Evolutionary conservation across 2,329 filamentous ascomycete genomes (phyloP).

Genomic region (Ascosphaera aggregata): DNA sequence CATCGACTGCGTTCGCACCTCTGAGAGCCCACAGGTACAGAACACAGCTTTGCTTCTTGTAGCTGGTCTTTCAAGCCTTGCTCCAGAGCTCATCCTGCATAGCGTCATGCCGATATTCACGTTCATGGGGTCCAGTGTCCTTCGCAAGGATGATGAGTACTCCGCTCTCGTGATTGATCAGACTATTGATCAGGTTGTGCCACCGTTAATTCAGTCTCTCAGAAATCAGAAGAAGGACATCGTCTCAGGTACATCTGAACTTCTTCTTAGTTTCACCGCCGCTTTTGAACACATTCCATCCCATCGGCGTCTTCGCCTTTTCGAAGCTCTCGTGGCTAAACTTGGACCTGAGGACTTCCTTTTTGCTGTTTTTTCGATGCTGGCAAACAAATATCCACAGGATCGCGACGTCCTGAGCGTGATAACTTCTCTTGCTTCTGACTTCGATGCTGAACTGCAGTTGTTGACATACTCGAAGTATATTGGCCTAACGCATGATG

Average conservation of each 20-base stretch:
- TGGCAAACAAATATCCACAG: slow-evolving; percentile 72
- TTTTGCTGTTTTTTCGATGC: slow-evolving; percentile 67
- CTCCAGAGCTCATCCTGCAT: slow-evolving; percentile 78
- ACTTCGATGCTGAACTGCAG: slow-evolving; percentile 53
- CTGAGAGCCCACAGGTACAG: slow-evolving; percentile 78
- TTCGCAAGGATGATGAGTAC: slow-evolving; percentile 88
- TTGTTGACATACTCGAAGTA: slow-evolving; percentile 53
- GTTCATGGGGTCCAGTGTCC: slow-evolving; percentile 80
- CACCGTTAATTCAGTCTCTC: slow-evolving; percentile 68
- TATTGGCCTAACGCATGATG: slow-evolving; percentile 49
- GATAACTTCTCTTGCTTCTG: slow-evolving; percentile 46
- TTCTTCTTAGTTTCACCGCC: slow-evolving; percentile 86
- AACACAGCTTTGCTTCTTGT: slow-evolving; percentile 76
- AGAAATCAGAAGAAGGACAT: slow-evolving; percentile 54
- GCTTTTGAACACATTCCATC: slow-evolving; percentile 90
- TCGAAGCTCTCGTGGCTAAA: slow-evolving; percentile 63
- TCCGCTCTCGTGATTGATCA: slow-evolving; percentile 89
- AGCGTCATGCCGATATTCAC: slow-evolving; percentile 99
- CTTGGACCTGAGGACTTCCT: slow-evolving; percentile 71
- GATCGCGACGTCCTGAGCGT: slow-evolving; percentile 54
- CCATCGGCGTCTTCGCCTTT: slow-evolving; percentile 61
- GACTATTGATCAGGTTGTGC: slow-evolving; percentile 85
- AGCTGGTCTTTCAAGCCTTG: slow-evolving; percentile 63
- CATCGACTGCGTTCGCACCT: slow-evolving; percentile 83
- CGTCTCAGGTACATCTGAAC: slow-evolving; percentile 61